phyloP scores from a whole-genome alignment of 306 rosid genomes.

The Boehmeria nivea region DNA sequence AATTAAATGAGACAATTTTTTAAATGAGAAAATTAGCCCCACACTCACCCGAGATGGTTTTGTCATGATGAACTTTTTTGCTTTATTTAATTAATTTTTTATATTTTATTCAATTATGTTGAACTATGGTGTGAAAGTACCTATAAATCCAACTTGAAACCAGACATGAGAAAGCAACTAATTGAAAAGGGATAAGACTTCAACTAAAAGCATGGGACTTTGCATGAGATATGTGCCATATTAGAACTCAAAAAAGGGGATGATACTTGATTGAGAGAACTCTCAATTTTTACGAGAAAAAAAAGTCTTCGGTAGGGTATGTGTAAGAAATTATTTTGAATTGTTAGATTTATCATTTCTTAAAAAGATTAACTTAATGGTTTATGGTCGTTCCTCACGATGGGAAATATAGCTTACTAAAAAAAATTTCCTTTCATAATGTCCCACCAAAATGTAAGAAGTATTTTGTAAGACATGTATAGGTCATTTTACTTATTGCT shows the following conservation, averaged over 20 bases:
- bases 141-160: neutral
- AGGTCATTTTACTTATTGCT: too few species aligned
- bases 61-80: neutral
- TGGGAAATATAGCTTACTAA: too few species aligned
- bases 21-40: neutral
- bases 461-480: too few species aligned
- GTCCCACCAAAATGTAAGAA: too few species aligned
- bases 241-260: neutral
- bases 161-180: neutral
- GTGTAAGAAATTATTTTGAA: too few species aligned
- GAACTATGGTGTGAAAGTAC: neutral
- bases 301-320: too few species aligned
- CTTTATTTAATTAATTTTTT: neutral
- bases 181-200: neutral
- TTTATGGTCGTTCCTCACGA: too few species aligned
- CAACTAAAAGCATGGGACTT: neutral
- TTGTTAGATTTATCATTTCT: too few species aligned
- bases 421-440: too few species aligned
- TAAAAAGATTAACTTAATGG: too few species aligned
- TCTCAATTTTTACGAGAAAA: too few species aligned
- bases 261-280: neutral
- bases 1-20: slow-evolving; percentile 2
- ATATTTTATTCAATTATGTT: neutral
- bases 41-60: neutral
- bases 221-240: neutral